Base-by-base conservation (phyloP, 331 rosid species). In the Telfairia occidentalis region DNA sequence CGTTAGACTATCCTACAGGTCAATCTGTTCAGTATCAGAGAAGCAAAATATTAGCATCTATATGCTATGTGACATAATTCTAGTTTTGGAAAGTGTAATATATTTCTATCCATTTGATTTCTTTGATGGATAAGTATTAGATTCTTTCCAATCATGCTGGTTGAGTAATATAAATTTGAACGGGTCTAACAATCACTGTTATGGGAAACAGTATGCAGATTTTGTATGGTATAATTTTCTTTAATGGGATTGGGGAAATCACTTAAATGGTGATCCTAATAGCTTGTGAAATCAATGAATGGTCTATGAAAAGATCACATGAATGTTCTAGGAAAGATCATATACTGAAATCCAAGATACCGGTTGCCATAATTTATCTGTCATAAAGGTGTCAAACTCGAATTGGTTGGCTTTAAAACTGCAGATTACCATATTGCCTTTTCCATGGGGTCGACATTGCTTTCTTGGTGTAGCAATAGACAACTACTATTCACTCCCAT, bases 321-420 rank as follows among this genome's bases (percentile, higher is more conserved):
- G 85, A 92, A 87, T 85, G 84, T 87, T 84, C 85, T 95, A 88
- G 92, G 97, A 87, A 65, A 86, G 92, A 84, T 86, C 91, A 74
- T 91, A 81, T 88, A 82, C 86, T 86, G 78, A 85, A 90, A 86
- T 85, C 97, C 88, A 87, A 86, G 93, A 89, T 95, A 88, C 87
- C 97, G 92, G 99, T 95, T 95, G 89, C 89, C 91, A 87, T 91
- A 87, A 86, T 90, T 92, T 94, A 79, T 95, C 92, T 90, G 79
- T 90, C 86, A 85, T 92, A 88, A 92, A 92, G 97, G 96, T 95
- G 97, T 97, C 99, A 79, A 95, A 90, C 83, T 91, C 90, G 97
- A 85, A 92, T 90, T 92, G 97, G 97, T 87, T 95, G 99, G 94
- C 93, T 95, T 92, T 91, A 95, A 95, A 95, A 91, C 83, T 95